These are phyloP conservation scores for Tilletiopsis washingtonensis DNA, from an alignment of 1,284 basidiomycete species.

Conservation along the genomic window DNA sequence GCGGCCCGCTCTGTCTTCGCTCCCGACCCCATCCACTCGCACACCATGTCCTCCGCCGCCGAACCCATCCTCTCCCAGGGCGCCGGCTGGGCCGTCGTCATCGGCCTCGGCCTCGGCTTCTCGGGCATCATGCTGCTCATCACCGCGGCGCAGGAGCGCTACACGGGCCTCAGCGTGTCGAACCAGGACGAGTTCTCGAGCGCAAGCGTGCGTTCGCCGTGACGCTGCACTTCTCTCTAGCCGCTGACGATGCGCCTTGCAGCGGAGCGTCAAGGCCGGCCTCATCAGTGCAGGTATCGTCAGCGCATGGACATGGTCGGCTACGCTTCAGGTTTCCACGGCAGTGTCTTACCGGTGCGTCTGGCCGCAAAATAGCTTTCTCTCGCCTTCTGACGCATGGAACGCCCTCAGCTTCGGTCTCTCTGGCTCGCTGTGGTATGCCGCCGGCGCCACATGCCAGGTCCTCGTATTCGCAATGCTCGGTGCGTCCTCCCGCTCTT, in stretches of 20 bases:
- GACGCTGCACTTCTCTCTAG: no score
- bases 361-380: no score
- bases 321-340: constrained; percentile 57
- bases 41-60: no score
- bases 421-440: constrained; percentile 18
- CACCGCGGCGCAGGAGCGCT: constrained; percentile 33
- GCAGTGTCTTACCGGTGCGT: no score
- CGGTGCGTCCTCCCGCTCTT: no score
- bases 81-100: constrained; percentile 44
- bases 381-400: no score
- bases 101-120: constrained; percentile 37
- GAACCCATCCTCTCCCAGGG: no score
- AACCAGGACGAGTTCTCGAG: constrained; percentile 42
- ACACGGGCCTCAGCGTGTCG: constrained; percentile 27
- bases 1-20: no score
- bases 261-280: constrained; percentile 62
- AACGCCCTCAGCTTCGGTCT: no score
- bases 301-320: constrained; percentile 48
- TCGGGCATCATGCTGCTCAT: constrained; percentile 36
- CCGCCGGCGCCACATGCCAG: constrained; percentile 54
- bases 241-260: no score
- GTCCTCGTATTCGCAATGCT: constrained; percentile 58
- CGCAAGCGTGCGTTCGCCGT: no score
- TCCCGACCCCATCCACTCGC: no score
- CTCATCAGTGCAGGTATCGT: constrained; percentile 84